Base-by-base conservation (phyloP, 2,329 filamentous ascomycete species). In the Cladosporium sp. region DNA sequence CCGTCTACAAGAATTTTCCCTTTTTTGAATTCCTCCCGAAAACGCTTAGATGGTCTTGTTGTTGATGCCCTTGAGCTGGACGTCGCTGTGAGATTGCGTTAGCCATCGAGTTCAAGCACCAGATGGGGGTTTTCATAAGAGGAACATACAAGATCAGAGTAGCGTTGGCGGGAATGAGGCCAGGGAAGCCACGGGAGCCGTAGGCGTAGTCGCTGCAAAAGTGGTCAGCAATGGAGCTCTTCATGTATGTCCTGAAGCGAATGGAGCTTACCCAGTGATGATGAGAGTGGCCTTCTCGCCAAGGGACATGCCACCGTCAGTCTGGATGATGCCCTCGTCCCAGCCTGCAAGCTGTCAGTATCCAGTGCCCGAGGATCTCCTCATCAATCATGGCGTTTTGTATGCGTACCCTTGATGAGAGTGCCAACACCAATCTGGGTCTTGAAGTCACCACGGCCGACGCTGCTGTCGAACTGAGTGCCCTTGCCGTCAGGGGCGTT, bases 231-330 rank as follows among this genome's bases (percentile, higher is more conserved):
- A 15, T 38, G 20, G 15, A 27, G n/a, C 27, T 39, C 12, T n/a
- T n/a, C n/a, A n/a, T n/a, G n/a, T n/a, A n/a, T n/a, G n/a, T n/a
- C n/a, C n/a, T n/a, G n/a, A n/a, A n/a, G n/a, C n/a, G n/a, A n/a
- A 36, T 25, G 49, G 53, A 54, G 63, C 79, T 69, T 78, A 90
- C 85, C 79, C 77, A 56, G 84, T 79, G 66, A 97, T 96, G 59
- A 84, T 85, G 57, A 98, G 78, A 45, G 82, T 87, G 48, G 89
- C 84, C 76, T 88, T 92, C 79, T 97, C 92, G 67, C 92, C 91
- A 52, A 95, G 76, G 67, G 85, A 84, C 92, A 98, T 96, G 66
- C 82, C 76, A 38, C 59, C 60, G 36, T 65, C 61, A 20, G 61
- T 63, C 50, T 60, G 67, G 43, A 75, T 59, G 47, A 97, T 90